Percentiles rank a stretch among this genome's conserved stretches.
These are phyloP conservation scores for Cardamine resedifolia DNA, from an alignment of 345 rosid genomes.

Conservation along the genomic window DNA sequence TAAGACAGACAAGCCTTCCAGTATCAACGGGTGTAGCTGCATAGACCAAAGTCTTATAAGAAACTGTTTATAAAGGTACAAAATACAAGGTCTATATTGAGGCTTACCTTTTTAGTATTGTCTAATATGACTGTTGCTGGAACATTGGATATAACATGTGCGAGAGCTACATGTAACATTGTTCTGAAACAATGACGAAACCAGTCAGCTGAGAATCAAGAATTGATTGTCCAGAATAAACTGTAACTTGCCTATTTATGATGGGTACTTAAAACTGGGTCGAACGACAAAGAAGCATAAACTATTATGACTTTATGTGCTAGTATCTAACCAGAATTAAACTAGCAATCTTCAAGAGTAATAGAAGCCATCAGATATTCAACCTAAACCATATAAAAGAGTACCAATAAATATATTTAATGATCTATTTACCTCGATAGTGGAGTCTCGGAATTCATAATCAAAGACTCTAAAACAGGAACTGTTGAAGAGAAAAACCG, in stretches of 20 bases:
- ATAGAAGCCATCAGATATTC: constrained; percentile 13
- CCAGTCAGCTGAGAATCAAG: constrained; percentile 16
- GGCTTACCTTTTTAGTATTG: constrained; percentile 69
- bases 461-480: constrained; percentile 68
- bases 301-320: background rate
- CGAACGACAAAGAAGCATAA: constrained; percentile 1
- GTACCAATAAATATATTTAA: background rate
- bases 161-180: constrained; percentile 59
- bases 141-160: constrained; percentile 65
- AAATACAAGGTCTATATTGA: constrained; percentile 8
- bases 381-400: background rate
- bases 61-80: constrained; percentile 16
- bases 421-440: constrained; percentile 49
- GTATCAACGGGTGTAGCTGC: constrained; percentile 68
- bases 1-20: constrained; percentile 62
- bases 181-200: constrained; percentile 51
- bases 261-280: constrained; percentile 4
- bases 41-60: constrained; percentile 15
- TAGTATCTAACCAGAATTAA: background rate
- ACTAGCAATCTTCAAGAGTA: background rate
- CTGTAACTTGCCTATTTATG: constrained; percentile 11
- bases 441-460: constrained; percentile 51
- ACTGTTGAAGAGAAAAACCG: constrained; percentile 65
- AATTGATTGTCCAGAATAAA: constrained; percentile 5
- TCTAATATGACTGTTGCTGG: constrained; percentile 64